Evolutionary conservation across 2,329 filamentous ascomycete species (phyloP).

Genomic region (Berkeleyomyces rouxiae): DNA sequence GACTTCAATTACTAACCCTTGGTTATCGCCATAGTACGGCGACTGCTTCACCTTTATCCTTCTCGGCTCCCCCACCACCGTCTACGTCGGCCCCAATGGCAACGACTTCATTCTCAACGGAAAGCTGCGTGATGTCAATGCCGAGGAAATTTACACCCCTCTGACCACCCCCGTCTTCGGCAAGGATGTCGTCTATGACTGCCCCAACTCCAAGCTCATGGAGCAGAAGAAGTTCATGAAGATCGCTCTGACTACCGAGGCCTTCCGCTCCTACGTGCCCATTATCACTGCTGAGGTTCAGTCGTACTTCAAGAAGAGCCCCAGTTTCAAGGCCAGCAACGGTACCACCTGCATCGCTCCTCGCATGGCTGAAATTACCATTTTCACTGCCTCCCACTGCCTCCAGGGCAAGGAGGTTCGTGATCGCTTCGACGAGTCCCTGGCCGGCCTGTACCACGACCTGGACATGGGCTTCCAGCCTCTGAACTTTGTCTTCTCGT

Average conservation of each 20-base stretch:
- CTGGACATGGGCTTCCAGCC: constrained; percentile 81
- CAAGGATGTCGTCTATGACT: constrained; percentile 77
- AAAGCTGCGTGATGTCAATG: constrained; percentile 76
- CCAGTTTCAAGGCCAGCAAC: constrained; percentile 48
- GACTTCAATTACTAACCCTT: not conserved
- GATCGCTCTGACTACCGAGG: constrained; percentile 57
- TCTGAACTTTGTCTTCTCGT: constrained; percentile 80
- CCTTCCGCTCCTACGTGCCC: constrained; percentile 58
- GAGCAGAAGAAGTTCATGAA: constrained; percentile 95
- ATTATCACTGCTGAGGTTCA: constrained; percentile 62
- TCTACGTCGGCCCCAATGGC: constrained; percentile 63
- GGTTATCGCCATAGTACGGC: constrained; percentile 44
- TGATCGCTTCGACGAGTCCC: constrained; percentile 59
- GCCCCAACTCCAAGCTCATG: constrained; percentile 83
- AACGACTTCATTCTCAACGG: constrained; percentile 89
- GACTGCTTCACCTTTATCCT: constrained; percentile 82
- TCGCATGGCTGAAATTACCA: constrained; percentile 71
- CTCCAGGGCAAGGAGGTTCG: constrained; percentile 76
- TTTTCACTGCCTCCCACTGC: constrained; percentile 74
- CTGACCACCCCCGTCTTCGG: constrained; percentile 61
- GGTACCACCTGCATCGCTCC: constrained; percentile 58
- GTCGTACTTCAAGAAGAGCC: constrained; percentile 51
- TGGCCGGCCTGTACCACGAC: constrained; percentile 72
- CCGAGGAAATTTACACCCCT: constrained; percentile 77
- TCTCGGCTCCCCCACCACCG: constrained; percentile 77